phyloP scores from a whole-genome alignment of 495 filamentous ascomycete genomes.

The Penicillium arizonense region DNA sequence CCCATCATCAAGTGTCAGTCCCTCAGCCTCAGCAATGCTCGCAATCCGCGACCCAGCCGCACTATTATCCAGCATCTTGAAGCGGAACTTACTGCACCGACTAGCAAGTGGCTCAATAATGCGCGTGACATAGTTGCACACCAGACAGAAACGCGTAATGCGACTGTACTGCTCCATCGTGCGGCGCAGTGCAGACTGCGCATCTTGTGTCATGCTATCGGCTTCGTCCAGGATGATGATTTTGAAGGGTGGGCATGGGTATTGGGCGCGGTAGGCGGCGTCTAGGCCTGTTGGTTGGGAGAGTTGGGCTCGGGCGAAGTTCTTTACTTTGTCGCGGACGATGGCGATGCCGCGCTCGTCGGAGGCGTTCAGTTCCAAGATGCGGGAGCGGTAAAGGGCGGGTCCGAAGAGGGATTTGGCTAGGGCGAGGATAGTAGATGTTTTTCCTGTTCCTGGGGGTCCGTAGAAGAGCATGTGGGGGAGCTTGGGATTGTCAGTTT shows the following conservation, averaged over 20 bases:
- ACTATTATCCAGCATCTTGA: constrained; percentile 88
- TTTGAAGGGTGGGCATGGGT: constrained; percentile 97
- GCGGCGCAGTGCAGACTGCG: constrained; percentile 84
- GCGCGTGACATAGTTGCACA: constrained; percentile 97
- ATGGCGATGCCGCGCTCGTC: constrained; percentile 98
- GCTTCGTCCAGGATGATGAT: constrained; percentile 98
- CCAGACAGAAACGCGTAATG: constrained; percentile 94
- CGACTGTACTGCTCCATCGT: constrained; percentile 98
- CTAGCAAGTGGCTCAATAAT: constrained; percentile 96
- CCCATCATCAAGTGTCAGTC: constrained; percentile 70
- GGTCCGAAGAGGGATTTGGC: constrained; percentile 97
- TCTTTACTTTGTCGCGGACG: constrained; percentile 97
- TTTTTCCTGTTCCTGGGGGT: constrained; percentile 96
- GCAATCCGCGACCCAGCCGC: constrained; percentile 73
- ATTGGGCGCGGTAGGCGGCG: constrained; percentile 65
- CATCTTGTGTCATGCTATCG: constrained; percentile 98
- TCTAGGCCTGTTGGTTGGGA: constrained; percentile 69
- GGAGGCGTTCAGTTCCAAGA: constrained; percentile 97
- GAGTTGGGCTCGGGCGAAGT: constrained; percentile 93
- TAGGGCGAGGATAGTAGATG: constrained; percentile 94
- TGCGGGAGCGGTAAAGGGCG: constrained; percentile 87
- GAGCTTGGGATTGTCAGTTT: constrained; percentile 50
- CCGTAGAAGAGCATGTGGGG: constrained; percentile 99
- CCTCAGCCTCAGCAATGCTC: constrained; percentile 77
- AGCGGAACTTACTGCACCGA: constrained; percentile 92